Percentiles rank a stretch among this genome's conserved stretches.
Evolutionary conservation across 139 green algal genomes (phyloP).

Genomic region (Chlamydomonas incerta): DNA sequence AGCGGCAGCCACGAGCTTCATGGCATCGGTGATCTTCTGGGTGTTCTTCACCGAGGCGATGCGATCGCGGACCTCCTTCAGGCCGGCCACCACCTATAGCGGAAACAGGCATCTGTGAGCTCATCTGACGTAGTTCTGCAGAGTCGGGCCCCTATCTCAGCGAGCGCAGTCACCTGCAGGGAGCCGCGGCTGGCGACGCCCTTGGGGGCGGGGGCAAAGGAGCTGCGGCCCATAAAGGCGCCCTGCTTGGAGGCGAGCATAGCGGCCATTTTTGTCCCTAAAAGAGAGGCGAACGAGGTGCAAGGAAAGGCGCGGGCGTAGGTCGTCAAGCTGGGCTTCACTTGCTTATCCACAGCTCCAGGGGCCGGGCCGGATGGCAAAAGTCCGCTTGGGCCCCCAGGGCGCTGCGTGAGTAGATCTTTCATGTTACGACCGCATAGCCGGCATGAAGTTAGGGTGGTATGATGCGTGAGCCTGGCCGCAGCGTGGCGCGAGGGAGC

Average conservation of each 20-base stretch:
- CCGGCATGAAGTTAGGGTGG: too few species aligned
- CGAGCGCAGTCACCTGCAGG: conserved; percentile 38
- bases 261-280: conserved; percentile 25
- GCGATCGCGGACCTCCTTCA: conserved; percentile 95
- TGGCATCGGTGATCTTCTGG: conserved; percentile 98
- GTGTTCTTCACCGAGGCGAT: conserved; percentile 99
- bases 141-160: background rate
- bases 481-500: too few species aligned
- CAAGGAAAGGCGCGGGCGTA: background rate
- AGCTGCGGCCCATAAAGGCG: conserved; percentile 32
- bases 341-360: too few species aligned
- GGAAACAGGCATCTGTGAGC: background rate
- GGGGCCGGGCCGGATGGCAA: too few species aligned
- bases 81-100: conserved; percentile 62
- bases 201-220: conserved; percentile 26
- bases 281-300: background rate
- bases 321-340: too few species aligned
- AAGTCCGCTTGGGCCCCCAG: too few species aligned
- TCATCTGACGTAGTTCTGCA: background rate
- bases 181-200: conserved; percentile 18
- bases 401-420: too few species aligned
- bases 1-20: conserved; percentile 96
- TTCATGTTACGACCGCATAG: too few species aligned
- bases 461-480: too few species aligned
- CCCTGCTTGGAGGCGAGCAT: conserved; percentile 38